Evolutionary conservation across 208 protist species (phyloP), one percentile per base, ranked within the genome.

Genomic region (Leishmania lainsoni): DNA sequence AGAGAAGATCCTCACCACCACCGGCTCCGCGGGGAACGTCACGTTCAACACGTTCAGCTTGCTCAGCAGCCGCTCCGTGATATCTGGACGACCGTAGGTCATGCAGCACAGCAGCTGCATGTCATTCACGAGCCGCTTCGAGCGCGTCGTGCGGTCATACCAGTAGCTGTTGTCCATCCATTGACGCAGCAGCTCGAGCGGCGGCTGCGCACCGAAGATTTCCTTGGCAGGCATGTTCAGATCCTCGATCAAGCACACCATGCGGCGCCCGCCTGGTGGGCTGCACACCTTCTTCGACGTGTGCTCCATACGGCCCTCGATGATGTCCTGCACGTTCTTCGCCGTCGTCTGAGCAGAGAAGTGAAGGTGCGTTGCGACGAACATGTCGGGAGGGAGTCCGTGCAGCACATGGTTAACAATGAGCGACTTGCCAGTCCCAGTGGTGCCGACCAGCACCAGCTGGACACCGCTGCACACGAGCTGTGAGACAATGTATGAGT

Each of bases 161-260:
- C 98, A 99, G 83, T 97, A 98, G 32, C 97, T 97, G 87, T 99
- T 99, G 79, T 99, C 98, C 77, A 99, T 93, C 96, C 96, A 99
- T 89, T 99, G 98, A 58, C 98, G 89, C 75, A 99, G 86, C 63
- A 99, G 87, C 91, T 99, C 99, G 45, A 99, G 92, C 69, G 99
- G 98, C 26, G 99, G 98, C 91, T 99, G 98, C 42, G 97, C 97
- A n/a, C 98, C 98, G 86, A 99, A 99, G 73, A 95, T 92, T 85
- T 99, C 98, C 89, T 98, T 98, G 20, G 93, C 89, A 5, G 99
- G 99, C 98, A 99, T 99, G 85, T 99, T 99, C 22, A 99, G 90
- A 80, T 99, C 99, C 91, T 99, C 99, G 70, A 99, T 91, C 81
- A 99, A 98, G 77, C 97, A 96, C 71, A 99, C 90, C 90, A 99